Percentiles rank a stretch among this genome's conserved stretches.
Evolutionary conservation across 78 protist species (phyloP).

Genomic region (Dictyostelium capitatum): DNA sequence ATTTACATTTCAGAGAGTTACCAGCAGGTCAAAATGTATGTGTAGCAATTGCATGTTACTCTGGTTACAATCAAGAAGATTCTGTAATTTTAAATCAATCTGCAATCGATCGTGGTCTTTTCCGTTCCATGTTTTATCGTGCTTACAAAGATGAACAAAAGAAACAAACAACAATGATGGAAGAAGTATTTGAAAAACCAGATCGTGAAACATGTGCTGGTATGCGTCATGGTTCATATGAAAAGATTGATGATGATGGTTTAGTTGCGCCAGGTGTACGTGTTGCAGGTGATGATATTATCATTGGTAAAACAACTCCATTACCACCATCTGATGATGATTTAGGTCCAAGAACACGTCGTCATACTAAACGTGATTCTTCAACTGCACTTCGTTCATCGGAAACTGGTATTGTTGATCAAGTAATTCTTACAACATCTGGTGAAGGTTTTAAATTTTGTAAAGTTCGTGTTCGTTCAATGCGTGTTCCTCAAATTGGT

Average conservation of each 20-base stretch:
- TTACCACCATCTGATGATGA: slow-evolving; percentile 32
- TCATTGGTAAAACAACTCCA: slow-evolving; percentile 90
- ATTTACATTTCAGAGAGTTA: slow-evolving; percentile 80
- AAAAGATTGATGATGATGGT: slow-evolving; percentile 96
- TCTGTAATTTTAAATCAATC: slow-evolving; percentile 98
- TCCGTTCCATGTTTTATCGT: slow-evolving; percentile 97
- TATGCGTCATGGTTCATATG: slow-evolving; percentile 37
- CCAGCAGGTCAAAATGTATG: slow-evolving; percentile 99
- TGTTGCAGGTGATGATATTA: slow-evolving; percentile 86
- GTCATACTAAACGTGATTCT: slow-evolving; percentile 85
- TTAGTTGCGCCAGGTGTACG: slow-evolving; percentile 89
- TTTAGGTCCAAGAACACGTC: slow-evolving; percentile 18
- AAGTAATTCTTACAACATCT: slow-evolving; percentile 93
- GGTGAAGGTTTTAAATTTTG: slow-evolving; percentile 86
- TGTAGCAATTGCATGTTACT: slow-evolving; percentile 98
- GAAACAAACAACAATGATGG: slow-evolving; percentile 78
- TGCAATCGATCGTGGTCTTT: slow-evolving; percentile 98
- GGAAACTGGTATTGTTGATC: slow-evolving; percentile 96
- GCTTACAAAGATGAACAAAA: slow-evolving; percentile 82
- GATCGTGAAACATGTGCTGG: slow-evolving; percentile 45
- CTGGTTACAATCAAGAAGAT: slow-evolving; percentile 99
- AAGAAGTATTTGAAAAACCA: slow-evolving; percentile 68
- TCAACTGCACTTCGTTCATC: slow-evolving; percentile 80
- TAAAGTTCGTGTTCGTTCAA: slow-evolving; percentile 91
- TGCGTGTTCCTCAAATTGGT: slow-evolving; percentile 98